Base-by-base conservation (phyloP, 169 alveolate species). In the Cyclospora cayetanensis region DNA sequence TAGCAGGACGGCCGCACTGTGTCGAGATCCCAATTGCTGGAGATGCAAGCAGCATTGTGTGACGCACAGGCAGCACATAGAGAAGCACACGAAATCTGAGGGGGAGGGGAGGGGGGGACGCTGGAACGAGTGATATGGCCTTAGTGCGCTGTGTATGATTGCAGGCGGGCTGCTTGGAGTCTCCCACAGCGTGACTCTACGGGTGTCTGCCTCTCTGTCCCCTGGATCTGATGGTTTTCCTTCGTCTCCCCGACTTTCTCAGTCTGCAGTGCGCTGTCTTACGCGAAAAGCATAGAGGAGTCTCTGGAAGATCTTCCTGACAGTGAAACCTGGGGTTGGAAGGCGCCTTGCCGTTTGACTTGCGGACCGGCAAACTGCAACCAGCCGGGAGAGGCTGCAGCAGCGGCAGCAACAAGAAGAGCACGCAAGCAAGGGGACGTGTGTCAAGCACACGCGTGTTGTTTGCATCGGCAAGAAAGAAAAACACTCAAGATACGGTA, bases 11-110 rank as follows among this genome's bases (percentile, higher is more conserved):
- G 92, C 83, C 34, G 70, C 70, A 9, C 72, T 50, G 50, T 37
- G 85, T 4, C 92, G 87, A 52, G 68, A 77, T 12, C 87, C 72
- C 55, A 52, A 41, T 43, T 43, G 72, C 68, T 52, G 63, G 20
- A 66, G 42, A 15, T 29, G 42, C 15, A 66, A 53, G 20, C n/a
- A 22, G 66, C 22, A 22, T 53, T 53, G 66, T 22, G 20, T 53
- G 20, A 53, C 60, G 15, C n/a, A 46, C 60, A 46, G 60, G 15
- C 60, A 46, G 60, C 7, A 11, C 7, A 46, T 15, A 46, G 60
- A 46, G n/a, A 46, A 46, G 15, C 7, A 46, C 60, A 46, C 35
- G 15, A 66, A 18, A 29, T 7, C 79, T 66, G 79, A 7, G 42
- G 42, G 35, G 79, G 27, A 29, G 22, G 79, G 79, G 18, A 18